Base-by-base conservation (phyloP, 768 basidiomycete genomes). In the Artomyces pyxidatus region DNA sequence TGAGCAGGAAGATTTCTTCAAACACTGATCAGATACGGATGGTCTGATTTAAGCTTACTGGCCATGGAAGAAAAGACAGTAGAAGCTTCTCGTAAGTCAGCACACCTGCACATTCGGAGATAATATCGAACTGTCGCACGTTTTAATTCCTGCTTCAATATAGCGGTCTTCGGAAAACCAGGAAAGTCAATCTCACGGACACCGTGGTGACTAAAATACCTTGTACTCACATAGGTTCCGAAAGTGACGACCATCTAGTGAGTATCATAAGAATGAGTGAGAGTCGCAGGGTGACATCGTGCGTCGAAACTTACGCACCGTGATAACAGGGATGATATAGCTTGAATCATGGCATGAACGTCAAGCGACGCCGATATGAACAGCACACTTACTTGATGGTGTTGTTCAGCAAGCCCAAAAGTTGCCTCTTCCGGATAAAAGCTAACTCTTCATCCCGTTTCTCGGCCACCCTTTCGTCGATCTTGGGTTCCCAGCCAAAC, bases 401-500 rank as follows among this genome's bases (percentile, higher is more conserved):
- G 17, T 46, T 59, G 60, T 68, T 65, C 51, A 66, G 44, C 28
- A 72, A 53, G 19, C 49, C 56, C 44, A 70, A 53, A 41, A 72
- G 43, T 48, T 67, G 60, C 41, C 67, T 58, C 47, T 61, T 61
- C 58, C 61, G 63, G 51, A 71, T 61, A 28, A 60, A 60, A 3
- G 49, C 42, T 28, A 75, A 57, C 57, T 75, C 73, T 6, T 61
- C 60, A 29, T 69, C 70, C 43, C 73, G 64, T 52, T 69, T 70
- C 35, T 58, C 58, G 0, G 47, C 49, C 16, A 58, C 17, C 21
- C 47, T 47, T n/a, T 22, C 70, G 16, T 69, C 47, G 41, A 72
- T 71, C 53, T 73, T 73, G 11, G 68, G 65, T 57, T 81, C 74
- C 74, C 85, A 76, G 7, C 73, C 85, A 56, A 88, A 85, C 37